Evolutionary conservation across 1,139 yeast genomes (phyloP).

Genomic region (Protomyces inundatus): DNA sequence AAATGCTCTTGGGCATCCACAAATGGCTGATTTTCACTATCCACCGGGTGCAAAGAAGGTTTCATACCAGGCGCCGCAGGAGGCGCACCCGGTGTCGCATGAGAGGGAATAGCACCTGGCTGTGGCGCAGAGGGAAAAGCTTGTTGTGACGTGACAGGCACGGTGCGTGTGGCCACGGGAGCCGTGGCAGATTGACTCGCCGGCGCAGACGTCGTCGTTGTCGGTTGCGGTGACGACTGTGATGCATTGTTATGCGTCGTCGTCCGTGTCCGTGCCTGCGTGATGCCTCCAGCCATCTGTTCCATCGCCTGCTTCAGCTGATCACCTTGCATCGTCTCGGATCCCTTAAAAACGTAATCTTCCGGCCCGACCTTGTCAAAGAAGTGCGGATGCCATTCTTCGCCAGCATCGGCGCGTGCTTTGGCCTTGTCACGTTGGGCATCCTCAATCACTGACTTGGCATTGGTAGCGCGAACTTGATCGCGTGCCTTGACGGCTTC

Average conservation of each 20-base stretch:
- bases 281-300: slow-evolving; percentile 22
- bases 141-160: neutral
- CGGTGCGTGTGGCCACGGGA: neutral
- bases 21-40: slow-evolving; percentile 20
- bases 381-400: slow-evolving; percentile 71
- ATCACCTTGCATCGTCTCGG: neutral
- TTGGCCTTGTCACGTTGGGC: slow-evolving; percentile 70
- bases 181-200: neutral
- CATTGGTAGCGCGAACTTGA: slow-evolving; percentile 79
- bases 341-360: slow-evolving; percentile 14
- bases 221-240: slow-evolving; percentile 5
- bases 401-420: slow-evolving; percentile 69
- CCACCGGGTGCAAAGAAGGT: slow-evolving; percentile 16
- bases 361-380: slow-evolving; percentile 40
- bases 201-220: neutral
- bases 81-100: neutral
- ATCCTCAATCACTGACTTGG: slow-evolving; percentile 79
- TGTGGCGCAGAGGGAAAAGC: slow-evolving; percentile 9
- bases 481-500: slow-evolving; percentile 70
- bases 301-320: slow-evolving; percentile 8
- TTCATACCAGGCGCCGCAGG: neutral
- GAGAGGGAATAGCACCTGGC: slow-evolving; percentile 4
- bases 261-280: slow-evolving; percentile 6
- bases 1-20: slow-evolving; percentile 18
- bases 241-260: neutral